Base-by-base conservation (phyloP, 192 early-diverging fungal genomes). In the Dispira simplex region DNA sequence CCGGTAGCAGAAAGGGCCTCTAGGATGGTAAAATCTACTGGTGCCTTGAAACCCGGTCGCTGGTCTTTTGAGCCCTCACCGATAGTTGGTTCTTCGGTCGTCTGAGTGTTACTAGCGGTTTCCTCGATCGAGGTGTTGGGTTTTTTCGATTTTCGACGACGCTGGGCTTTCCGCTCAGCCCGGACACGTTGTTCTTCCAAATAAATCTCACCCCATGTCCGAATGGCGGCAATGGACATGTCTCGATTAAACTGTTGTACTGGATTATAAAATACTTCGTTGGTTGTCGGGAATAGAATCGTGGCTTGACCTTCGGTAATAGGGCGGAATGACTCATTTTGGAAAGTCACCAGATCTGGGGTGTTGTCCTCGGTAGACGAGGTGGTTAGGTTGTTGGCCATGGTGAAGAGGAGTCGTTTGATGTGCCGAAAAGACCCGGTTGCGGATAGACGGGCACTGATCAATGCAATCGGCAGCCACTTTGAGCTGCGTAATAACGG, bases 191-290 rank as follows among this genome's bases (percentile, higher is more conserved):
- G 78, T 55, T 83, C 87, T 64, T 88, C 77, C 20, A 74, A 78
- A 64, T 72, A 79, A 43, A 92, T 81, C 56, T 91, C 82, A 67
- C 81, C 83, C 94, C 93, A 99, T 0, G 86, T 86, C 63, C 82
- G 88, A 69, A 99, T 97, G 21, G 90, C 92, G 11, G 97, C 95
- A 53, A 97, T 89, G 9, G 92, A 97, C 88, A 93, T 90, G 74
- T 98, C 95, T 20, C 94, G 80, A 76, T 98, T 96, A 78, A 97
- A 97, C 69, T 95, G 80, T 75, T 98, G 94, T 47, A 97, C 91
- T 3, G 91, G 90, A 68, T 99, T 99, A 79, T 99, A 99, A 70
- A 99, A 99, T n/a, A 96, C 95, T 60, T 90, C 85, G 68, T 91
- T 90, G 65, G 80, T 80, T 62, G 85, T 85, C 44, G 90, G 89